Base-by-base conservation (phyloP, 164 flowering plant species). In the Euptelea pleiosperma region DNA sequence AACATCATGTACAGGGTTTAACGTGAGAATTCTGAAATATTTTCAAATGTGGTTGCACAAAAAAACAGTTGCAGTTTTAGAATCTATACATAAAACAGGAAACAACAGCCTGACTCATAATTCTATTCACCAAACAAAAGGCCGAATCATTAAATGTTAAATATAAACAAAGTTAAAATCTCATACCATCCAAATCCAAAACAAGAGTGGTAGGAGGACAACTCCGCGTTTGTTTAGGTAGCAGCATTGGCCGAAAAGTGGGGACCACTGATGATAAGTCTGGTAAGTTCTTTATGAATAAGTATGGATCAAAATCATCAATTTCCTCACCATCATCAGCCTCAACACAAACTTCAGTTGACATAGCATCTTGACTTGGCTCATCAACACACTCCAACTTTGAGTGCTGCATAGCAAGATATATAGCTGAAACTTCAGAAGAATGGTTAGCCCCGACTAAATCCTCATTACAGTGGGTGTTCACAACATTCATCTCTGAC, bases 221-320 rank as follows among this genome's bases (percentile, higher is more conserved):
- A 56, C 98, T 91, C 75, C 99, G 86, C 1, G 99, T 89, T 72
- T 91, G 92, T 66, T 87, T 94, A 4, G 99, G 99, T 19, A 91
- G 82, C 54, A 91, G 70, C 70, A 78, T 56, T 26, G 83, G 91
- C 50, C 96, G 87, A 66, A 82, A 91, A 34, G 85, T 75, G 5
- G 99, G 94, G 36, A 94, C 97, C 8, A 91, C 89, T 15, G 89
- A 64, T 31, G 93, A 81, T 58, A 94, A 71, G 4, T 82, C 86
- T 0, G 99, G 99, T 48, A 91, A 79, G 65, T 80, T 84, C 75
- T 82, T 87, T 58, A 94, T 94, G 69, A 94, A 94, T 24, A 87
- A 66, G 63, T 80, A 91, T 16, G 99, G 99, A 70, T 94, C 96
- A 74, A 94, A 94, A 67, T 89, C 93, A 65, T 83, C 97, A 60